These are phyloP conservation scores for Cercospora sp. DNA, from an alignment of 2,329 filamentous ascomycete genomes.

Conservation along the genomic window DNA sequence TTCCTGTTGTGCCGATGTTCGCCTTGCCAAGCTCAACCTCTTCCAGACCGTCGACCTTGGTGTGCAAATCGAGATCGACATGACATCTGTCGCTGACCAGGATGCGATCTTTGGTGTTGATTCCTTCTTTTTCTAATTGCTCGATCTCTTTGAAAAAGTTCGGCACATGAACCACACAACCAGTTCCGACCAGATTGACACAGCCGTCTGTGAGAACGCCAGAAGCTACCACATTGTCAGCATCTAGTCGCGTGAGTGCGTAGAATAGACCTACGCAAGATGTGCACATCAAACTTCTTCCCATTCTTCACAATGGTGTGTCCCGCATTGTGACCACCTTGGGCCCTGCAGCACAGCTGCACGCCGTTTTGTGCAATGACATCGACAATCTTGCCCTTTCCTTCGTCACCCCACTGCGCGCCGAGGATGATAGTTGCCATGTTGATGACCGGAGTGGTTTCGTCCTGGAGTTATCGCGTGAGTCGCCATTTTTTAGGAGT, in stretches of 20 bases:
- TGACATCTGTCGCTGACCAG: conserved; percentile 65
- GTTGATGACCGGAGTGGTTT: conserved; percentile 14
- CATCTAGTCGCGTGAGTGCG: background rate
- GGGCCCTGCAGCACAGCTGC: conserved; percentile 59
- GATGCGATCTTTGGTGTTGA: conserved; percentile 60
- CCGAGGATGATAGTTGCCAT: conserved; percentile 60
- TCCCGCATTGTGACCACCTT: conserved; percentile 63
- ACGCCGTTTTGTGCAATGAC: conserved; percentile 46
- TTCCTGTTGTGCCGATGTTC: conserved; percentile 54
- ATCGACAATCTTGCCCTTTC: conserved; percentile 61
- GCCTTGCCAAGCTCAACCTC: conserved; percentile 52
- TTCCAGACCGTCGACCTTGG: conserved; percentile 68
- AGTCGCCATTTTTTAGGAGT: conserved; percentile 30
- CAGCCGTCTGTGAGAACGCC: conserved; percentile 71
- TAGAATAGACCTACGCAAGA: conserved; percentile 48
- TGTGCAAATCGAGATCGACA: conserved; percentile 66
- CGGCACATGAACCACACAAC: conserved; percentile 66
- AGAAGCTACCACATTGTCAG: conserved; percentile 50
- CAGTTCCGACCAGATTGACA: conserved; percentile 67
- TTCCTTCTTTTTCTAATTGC: conserved; percentile 61
- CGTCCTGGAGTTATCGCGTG: conserved; percentile 12
- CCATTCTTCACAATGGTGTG: conserved; percentile 48
- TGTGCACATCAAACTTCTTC: conserved; percentile 57
- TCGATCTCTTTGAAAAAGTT: conserved; percentile 67
- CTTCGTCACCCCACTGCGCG: conserved; percentile 62